Evolutionary conservation across 2,329 filamentous ascomycete genomes (phyloP).

Genomic region (Colletotrichum sp.): DNA sequence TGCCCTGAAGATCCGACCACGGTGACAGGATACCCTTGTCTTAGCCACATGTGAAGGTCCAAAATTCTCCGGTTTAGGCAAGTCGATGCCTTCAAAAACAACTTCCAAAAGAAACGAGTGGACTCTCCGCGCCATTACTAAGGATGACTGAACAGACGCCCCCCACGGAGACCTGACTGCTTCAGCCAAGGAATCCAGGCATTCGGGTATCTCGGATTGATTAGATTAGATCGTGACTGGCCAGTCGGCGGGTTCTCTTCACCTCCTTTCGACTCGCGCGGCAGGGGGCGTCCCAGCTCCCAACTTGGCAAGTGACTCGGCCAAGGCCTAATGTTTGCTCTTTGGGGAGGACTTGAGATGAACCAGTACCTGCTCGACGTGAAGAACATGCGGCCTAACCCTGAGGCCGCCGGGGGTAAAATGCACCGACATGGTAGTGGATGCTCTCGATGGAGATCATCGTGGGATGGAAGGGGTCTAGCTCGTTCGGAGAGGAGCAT

Average conservation of each 20-base stretch:
- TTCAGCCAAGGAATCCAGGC: constrained; percentile 5
- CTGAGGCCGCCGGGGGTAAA: constrained; percentile 5
- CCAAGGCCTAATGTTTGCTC: not conserved
- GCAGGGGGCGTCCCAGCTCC: not conserved
- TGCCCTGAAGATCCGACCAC: not conserved
- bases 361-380: not conserved
- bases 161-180: not conserved
- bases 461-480: not conserved
- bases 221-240: constrained; percentile 13
- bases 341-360: not conserved
- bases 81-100: not conserved
- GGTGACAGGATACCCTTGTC: not conserved
- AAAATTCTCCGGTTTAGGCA: not conserved
- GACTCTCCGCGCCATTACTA: not conserved
- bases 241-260: not conserved
- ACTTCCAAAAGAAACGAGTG: not conserved
- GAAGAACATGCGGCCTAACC: not conserved
- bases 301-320: not conserved
- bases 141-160: not conserved
- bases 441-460: not conserved
- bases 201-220: constrained; percentile 6
- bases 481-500: not conserved
- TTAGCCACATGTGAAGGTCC: not conserved
- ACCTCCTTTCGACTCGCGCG: not conserved
- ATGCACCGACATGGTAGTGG: not conserved